These are phyloP conservation scores for Cavenderia fasciculata DNA, from an alignment of 78 protist genomes.

Conservation along the genomic window DNA sequence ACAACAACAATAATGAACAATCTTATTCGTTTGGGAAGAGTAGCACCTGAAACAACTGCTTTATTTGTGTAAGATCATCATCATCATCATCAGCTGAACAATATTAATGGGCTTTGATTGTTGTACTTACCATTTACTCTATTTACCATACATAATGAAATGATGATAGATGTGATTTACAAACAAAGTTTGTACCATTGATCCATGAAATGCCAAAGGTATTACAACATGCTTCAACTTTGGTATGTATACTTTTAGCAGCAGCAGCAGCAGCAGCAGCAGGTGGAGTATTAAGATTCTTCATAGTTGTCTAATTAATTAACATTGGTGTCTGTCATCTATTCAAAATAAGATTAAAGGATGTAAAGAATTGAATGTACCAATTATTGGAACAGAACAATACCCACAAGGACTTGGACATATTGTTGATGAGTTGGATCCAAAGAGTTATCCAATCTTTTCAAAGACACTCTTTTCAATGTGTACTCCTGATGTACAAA, in stretches of 20 bases:
- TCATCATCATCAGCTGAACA: background rate
- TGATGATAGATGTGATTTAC: slow-evolving; percentile 33
- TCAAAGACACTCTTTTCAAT: slow-evolving; percentile 79
- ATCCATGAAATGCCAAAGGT: slow-evolving; percentile 31
- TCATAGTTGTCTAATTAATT: background rate
- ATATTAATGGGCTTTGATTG: too few species aligned
- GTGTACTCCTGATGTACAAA: slow-evolving; percentile 41
- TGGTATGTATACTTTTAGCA: slow-evolving; percentile 1
- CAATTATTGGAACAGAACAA: slow-evolving; percentile 79
- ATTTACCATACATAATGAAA: background rate
- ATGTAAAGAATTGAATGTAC: slow-evolving; percentile 62
- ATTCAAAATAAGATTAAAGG: slow-evolving; percentile 9
- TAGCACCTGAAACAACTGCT: slow-evolving; percentile 18
- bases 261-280: background rate
- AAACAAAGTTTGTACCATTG: slow-evolving; percentile 32
- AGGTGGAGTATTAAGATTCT: background rate
- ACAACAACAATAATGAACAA: too few species aligned
- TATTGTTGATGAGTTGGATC: slow-evolving; percentile 40
- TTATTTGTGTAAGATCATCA: slow-evolving; percentile 28
- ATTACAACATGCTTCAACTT: slow-evolving; percentile 1
- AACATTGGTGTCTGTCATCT: background rate
- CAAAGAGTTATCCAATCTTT: background rate
- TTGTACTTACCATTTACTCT: background rate
- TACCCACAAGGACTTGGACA: slow-evolving; percentile 77
- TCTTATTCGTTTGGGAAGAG: too few species aligned